These are phyloP conservation scores for Erodium texanum DNA, from an alignment of 441 rosid species.

Conservation along the genomic window DNA sequence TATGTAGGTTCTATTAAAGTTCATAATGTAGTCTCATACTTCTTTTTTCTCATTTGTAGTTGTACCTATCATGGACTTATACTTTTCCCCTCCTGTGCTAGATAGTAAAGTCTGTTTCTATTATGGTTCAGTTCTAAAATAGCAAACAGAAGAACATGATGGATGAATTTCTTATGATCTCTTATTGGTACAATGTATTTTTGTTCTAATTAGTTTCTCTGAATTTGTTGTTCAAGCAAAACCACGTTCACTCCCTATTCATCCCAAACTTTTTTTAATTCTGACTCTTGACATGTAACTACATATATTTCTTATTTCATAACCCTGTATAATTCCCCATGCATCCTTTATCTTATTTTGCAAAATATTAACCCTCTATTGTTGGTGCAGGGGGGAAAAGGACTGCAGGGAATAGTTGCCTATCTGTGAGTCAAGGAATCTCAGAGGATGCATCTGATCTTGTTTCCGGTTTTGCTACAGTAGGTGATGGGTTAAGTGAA, in stretches of 20 bases:
- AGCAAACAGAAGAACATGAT: neutral
- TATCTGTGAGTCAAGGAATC: constrained; percentile 95
- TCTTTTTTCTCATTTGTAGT: neutral
- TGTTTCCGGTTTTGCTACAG: constrained; percentile 94
- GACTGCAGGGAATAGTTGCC: constrained; percentile 81
- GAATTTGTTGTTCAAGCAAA: neutral
- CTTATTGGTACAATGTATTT: neutral
- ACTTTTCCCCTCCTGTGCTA: neutral
- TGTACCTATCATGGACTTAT: neutral
- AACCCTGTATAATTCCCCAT: neutral
- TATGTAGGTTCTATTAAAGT: neutral
- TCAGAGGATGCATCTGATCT: constrained; percentile 89
- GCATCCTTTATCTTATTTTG: constrained; percentile 7
- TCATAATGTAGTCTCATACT: neutral
- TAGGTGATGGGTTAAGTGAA: constrained; percentile 94
- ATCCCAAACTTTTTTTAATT: neutral
- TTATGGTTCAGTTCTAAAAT: neutral
- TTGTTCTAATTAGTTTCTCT: neutral
- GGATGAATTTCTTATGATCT: neutral
- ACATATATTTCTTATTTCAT: neutral
- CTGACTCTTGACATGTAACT: neutral
- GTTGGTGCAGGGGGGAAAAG: constrained; percentile 48
- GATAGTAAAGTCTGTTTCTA: neutral
- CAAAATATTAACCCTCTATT: constrained; percentile 9
- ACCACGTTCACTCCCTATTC: neutral